phyloP scores from a whole-genome alignment of 1,284 basidiomycete species.

The Earliella scabrosa region DNA sequence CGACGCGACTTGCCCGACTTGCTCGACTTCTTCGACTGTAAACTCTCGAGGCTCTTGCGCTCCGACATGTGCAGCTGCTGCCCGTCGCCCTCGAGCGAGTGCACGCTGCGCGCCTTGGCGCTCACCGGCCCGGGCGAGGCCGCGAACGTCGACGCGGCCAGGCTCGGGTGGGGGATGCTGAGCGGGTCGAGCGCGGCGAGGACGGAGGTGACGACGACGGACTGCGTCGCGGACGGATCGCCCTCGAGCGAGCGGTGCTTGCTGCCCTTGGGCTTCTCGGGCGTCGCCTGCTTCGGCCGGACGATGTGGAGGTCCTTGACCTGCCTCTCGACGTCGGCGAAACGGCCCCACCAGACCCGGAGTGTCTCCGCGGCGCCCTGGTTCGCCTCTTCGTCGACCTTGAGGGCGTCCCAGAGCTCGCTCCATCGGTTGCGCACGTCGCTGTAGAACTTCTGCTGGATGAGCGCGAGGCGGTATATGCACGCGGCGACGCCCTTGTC shows the following conservation, averaged over 20 bases:
- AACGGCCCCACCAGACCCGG: constrained; percentile 67
- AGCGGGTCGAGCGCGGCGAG: constrained; percentile 24
- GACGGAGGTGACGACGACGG: constrained; percentile 20
- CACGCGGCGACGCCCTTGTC: constrained; percentile 57
- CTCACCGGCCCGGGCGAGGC: constrained; percentile 11
- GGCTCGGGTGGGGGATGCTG: constrained; percentile 7
- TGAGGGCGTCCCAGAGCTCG: constrained; percentile 78
- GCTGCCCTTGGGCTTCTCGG: constrained; percentile 20
- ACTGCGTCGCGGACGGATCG: constrained; percentile 21
- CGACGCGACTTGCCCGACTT: constrained; percentile 30
- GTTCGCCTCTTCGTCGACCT: constrained; percentile 74
- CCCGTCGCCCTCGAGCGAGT: constrained; percentile 25
- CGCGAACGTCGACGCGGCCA: constrained; percentile 9
- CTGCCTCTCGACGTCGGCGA: constrained; percentile 61
- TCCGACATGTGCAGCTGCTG: too few relatives aligned
- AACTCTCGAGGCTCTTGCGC: too few relatives aligned
- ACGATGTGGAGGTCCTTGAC: constrained; percentile 50
- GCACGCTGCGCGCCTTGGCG: constrained; percentile 20
- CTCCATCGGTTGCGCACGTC: constrained; percentile 67
- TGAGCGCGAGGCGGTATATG: constrained; percentile 52
- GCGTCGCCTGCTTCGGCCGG: constrained; percentile 18
- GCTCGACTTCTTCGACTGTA: constrained; percentile 45
- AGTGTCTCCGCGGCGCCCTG: constrained; percentile 68
- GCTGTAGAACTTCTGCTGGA: constrained; percentile 63
- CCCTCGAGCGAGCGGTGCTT: constrained; percentile 15